A percentile compares a stretch with the other conserved stretches of the same genome.
phyloP scores from a whole-genome alignment of 78 protist species.

The Tieghemostelium lacteum region DNA sequence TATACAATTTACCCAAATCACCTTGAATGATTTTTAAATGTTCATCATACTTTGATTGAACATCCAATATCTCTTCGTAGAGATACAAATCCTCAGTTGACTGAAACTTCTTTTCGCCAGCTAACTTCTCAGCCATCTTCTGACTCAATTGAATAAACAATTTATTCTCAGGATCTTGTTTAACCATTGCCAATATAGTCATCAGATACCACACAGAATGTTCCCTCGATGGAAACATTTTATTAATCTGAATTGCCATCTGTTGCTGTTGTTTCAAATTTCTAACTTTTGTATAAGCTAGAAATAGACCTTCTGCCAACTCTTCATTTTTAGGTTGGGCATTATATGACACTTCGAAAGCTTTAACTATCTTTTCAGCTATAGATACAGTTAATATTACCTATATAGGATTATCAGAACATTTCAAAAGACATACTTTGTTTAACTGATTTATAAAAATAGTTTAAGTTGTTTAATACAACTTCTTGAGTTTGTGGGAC shows the following conservation, averaged over 20 bases:
- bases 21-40: constrained; percentile 28
- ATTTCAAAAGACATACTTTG: constrained; percentile 15
- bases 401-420: neutral
- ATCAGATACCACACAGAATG: constrained; percentile 62
- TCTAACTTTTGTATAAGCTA: constrained; percentile 33
- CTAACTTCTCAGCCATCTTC: constrained; percentile 45
- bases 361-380: constrained; percentile 53
- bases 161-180: neutral
- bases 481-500: constrained; percentile 13
- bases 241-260: neutral
- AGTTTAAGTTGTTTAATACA: constrained; percentile 27
- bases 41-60: constrained; percentile 22
- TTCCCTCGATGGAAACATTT: constrained; percentile 2
- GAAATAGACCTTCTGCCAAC: constrained; percentile 28
- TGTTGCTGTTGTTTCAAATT: constrained; percentile 46
- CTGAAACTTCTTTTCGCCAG: constrained; percentile 11
- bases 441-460: constrained; percentile 43
- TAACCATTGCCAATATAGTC: constrained; percentile 19
- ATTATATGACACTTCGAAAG: constrained; percentile 28
- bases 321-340: constrained; percentile 10
- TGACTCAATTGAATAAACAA: constrained; percentile 11
- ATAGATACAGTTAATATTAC: neutral
- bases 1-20: constrained; percentile 46
- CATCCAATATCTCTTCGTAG: constrained; percentile 27
- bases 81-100: constrained; percentile 21